Evolutionary conservation across 768 basidiomycete species (phyloP).

Genomic region (Tricholoma furcatifolium): DNA sequence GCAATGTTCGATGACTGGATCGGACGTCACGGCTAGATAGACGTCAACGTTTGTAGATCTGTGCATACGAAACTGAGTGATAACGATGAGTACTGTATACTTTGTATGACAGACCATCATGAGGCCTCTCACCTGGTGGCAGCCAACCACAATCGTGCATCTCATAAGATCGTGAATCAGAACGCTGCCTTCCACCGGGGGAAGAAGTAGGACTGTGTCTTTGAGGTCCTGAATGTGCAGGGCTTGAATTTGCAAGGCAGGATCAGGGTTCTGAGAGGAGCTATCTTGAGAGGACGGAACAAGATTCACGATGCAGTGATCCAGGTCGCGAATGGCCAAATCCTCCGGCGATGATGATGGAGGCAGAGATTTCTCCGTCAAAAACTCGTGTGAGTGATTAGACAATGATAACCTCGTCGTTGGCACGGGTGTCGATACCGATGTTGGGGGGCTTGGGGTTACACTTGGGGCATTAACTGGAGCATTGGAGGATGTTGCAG

Average conservation of each 20-base stretch:
- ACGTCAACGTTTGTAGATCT: conserved; percentile 62
- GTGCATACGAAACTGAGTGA: conserved; percentile 82
- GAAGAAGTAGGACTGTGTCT: conserved; percentile 65
- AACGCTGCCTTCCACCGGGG: conserved; percentile 66
- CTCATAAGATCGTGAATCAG: conserved; percentile 62
- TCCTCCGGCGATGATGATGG: conserved; percentile 40
- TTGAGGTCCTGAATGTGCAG: conserved; percentile 63
- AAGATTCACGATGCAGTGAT: conserved; percentile 71
- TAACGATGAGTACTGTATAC: neutral
- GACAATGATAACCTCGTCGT: conserved; percentile 42
- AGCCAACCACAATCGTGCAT: conserved; percentile 68
- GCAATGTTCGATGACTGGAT: conserved; percentile 82
- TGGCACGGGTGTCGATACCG: neutral
- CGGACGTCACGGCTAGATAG: conserved; percentile 64
- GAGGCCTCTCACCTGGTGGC: conserved; percentile 67
- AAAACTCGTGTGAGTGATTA: conserved; percentile 41
- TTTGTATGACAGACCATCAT: neutral
- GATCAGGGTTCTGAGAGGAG: conserved; percentile 7
- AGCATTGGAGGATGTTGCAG: conserved; percentile 8
- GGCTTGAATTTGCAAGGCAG: conserved; percentile 41
- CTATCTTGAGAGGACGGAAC: conserved; percentile 24
- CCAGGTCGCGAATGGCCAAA: conserved; percentile 65
- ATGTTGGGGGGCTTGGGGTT: neutral
- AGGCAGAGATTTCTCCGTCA: conserved; percentile 44
- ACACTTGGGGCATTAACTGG: conserved; percentile 3